A percentile compares a stretch with the other conserved stretches of the same genome.
Evolutionary conservation across 1,139 yeast genomes (phyloP).

Genomic region (Kluyveromyces sp.): DNA sequence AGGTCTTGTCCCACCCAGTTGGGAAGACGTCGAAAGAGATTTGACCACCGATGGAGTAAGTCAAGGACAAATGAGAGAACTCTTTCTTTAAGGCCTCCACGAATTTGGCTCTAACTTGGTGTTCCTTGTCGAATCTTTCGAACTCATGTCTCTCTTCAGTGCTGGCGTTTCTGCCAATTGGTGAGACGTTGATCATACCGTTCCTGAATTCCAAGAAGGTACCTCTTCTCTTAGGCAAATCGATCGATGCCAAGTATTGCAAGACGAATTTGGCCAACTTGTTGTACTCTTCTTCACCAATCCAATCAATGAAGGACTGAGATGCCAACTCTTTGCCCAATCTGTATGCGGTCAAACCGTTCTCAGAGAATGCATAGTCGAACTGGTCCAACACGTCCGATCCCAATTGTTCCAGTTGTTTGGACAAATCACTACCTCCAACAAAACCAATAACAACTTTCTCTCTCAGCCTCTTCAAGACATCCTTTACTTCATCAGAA

Average conservation of each 20-base stretch:
- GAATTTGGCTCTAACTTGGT: conserved; percentile 73
- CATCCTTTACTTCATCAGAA: conserved; percentile 72
- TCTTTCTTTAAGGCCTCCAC: conserved; percentile 76
- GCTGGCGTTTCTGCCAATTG: conserved; percentile 96
- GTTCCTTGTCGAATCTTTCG: conserved; percentile 72
- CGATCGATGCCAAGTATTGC: conserved; percentile 75
- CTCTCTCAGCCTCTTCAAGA: conserved; percentile 69
- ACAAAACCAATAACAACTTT: conserved; percentile 95
- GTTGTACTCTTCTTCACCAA: conserved; percentile 93
- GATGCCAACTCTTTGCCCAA: conserved; percentile 80
- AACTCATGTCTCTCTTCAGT: conserved; percentile 88
- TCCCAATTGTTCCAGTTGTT: conserved; percentile 96
- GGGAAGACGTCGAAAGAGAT: conserved; percentile 99
- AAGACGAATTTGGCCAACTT: conserved; percentile 77
- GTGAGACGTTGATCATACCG: conserved; percentile 98
- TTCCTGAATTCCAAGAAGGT: conserved; percentile 97
- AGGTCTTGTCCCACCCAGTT: conserved; percentile 99
- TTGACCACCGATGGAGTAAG: conserved; percentile 98
- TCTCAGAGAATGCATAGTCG: conserved; percentile 95
- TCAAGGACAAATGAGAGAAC: conserved; percentile 76
- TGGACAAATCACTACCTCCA: conserved; percentile 93
- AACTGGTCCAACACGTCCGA: conserved; percentile 66
- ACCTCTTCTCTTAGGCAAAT: conserved; percentile 92
- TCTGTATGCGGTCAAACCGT: conserved; percentile 96
- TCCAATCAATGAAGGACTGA: conserved; percentile 89